Conservation (phyloP, 2,329 filamentous ascomycete genomes). For the Penicillium palitans region DNA sequence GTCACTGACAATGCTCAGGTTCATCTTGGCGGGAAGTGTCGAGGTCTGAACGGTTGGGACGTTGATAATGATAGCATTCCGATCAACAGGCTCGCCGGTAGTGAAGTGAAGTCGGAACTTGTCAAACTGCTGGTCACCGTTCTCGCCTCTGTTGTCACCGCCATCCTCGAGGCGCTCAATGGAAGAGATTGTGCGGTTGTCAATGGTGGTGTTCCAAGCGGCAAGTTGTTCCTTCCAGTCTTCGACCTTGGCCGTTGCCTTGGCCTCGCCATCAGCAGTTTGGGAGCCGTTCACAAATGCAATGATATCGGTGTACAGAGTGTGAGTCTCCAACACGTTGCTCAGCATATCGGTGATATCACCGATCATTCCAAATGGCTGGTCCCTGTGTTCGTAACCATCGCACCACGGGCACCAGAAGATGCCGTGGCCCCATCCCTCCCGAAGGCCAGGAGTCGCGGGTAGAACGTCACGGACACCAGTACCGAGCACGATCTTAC, state of each 20-base stretch:
- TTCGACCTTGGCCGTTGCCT: slow-evolving; percentile 44
- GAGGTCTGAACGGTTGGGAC: slow-evolving; percentile 53
- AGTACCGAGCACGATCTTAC: slow-evolving; percentile 60
- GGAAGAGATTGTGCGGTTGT: slow-evolving; percentile 56
- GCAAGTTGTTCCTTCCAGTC: slow-evolving; percentile 54
- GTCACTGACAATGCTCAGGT: slow-evolving; percentile 48
- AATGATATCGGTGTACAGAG: slow-evolving; percentile 57
- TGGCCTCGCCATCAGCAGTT: slow-evolving; percentile 45
- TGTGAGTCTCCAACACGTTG: slow-evolving; percentile 54
- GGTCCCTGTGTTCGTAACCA: slow-evolving; percentile 61
- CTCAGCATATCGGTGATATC: slow-evolving; percentile 47
- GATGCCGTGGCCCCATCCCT: slow-evolving; percentile 61
- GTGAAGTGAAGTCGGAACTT: slow-evolving; percentile 57
- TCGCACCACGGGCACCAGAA: slow-evolving; percentile 68
- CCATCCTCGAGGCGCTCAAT: slow-evolving; percentile 51
- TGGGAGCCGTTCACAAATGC: slow-evolving; percentile 63
- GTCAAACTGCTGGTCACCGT: slow-evolving; percentile 49
- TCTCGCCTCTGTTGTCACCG: slow-evolving; percentile 27
- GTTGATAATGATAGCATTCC: slow-evolving; percentile 56
- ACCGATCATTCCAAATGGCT: slow-evolving; percentile 57
- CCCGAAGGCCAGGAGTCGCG: slow-evolving; percentile 53
- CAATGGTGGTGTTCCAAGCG: slow-evolving; percentile 53
- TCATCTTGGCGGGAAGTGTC: slow-evolving; percentile 49
- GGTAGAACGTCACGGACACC: slow-evolving; percentile 59
- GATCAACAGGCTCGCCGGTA: slow-evolving; percentile 47